Base-by-base conservation (phyloP, 495 filamentous ascomycete genomes). In the Pseudevernia furfuracea region DNA sequence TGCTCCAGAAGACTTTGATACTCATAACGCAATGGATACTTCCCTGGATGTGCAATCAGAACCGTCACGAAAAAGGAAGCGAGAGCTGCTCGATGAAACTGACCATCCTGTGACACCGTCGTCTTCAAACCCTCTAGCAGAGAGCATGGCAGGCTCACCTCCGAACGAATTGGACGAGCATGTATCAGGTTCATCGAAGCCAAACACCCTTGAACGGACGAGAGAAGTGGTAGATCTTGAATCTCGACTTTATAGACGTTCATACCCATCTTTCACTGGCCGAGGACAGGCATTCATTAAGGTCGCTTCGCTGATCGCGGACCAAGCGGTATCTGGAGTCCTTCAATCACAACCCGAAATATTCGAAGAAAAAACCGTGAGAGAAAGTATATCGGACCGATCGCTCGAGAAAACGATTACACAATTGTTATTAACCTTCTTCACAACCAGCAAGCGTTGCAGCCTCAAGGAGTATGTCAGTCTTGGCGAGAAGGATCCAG, bases 281-380 rank as follows among this genome's bases (percentile, higher is more conserved):
- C 25, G 53, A 38, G 49, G 61, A 17, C 61, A 64, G 28, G 49
- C 38, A 4, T 68, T 66, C 25, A 43, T 71, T 5, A 34, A 59
- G 15, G 43, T 67, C 11, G 69, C 69, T 15, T 67, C 66, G 32
- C 48, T 69, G 32, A 39, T 69, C 2, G 53, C 60, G 30, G 58
- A 65, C 39, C 67, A 69, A 64, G 55, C 52, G 34, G 53, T 64
- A 17, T 62, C 46, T 38, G 46, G 61, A 37, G 8, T 34, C 36
- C 34, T 23, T 30, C 6, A 12, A 34, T 41, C 39, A 32, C 41
- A 41, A 11, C 12, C 30, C 21, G 55, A 30, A 5, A 14, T 21
- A 17, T 17, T 11, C 6, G 25, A 28, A 15, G 53, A 44, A 14
- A 3, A 5, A 38, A 44, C 11, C 28, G 37, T 30, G 36, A 17